These are phyloP conservation scores for Myxozyma vanderwaltii DNA, from an alignment of 805 yeast species.

Conservation along the genomic window DNA sequence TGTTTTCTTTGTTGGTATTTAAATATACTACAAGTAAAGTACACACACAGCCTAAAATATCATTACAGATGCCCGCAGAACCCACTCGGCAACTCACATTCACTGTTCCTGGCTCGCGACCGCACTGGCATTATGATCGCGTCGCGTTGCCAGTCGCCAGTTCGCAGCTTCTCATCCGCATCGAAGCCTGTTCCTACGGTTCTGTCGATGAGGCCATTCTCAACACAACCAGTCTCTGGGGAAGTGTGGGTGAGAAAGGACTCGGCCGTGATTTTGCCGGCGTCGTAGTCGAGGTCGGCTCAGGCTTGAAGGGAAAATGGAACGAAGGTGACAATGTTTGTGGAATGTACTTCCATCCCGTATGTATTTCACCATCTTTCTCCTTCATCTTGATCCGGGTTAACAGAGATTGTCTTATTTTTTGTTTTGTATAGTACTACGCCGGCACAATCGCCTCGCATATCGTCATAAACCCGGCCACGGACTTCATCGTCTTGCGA, in stretches of 20 bases:
- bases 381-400: background rate
- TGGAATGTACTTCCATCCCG: slow-evolving; percentile 57
- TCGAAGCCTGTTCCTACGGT: slow-evolving; percentile 61
- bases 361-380: slow-evolving; percentile 2
- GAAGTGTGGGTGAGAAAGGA: slow-evolving; percentile 58
- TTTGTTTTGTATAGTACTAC: slow-evolving; percentile 41
- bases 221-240: slow-evolving; percentile 50
- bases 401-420: too few relatives aligned
- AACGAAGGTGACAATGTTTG: slow-evolving; percentile 64
- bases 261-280: slow-evolving; percentile 75
- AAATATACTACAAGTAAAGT: too few relatives aligned
- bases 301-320: slow-evolving; percentile 44
- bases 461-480: slow-evolving; percentile 54
- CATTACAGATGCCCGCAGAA: slow-evolving; percentile 18
- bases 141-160: slow-evolving; percentile 53
- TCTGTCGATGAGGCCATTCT: slow-evolving; percentile 66
- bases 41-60: too few relatives aligned
- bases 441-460: slow-evolving; percentile 63
- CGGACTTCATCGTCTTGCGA: slow-evolving; percentile 52
- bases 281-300: slow-evolving; percentile 57
- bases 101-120: slow-evolving; percentile 26
- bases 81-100: slow-evolving; percentile 32
- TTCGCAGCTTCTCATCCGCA: slow-evolving; percentile 57
- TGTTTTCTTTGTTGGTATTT: too few relatives aligned
- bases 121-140: slow-evolving; percentile 29